Conservation (phyloP, 2,329 filamentous ascomycete species). For the Botrytis squamosa region DNA sequence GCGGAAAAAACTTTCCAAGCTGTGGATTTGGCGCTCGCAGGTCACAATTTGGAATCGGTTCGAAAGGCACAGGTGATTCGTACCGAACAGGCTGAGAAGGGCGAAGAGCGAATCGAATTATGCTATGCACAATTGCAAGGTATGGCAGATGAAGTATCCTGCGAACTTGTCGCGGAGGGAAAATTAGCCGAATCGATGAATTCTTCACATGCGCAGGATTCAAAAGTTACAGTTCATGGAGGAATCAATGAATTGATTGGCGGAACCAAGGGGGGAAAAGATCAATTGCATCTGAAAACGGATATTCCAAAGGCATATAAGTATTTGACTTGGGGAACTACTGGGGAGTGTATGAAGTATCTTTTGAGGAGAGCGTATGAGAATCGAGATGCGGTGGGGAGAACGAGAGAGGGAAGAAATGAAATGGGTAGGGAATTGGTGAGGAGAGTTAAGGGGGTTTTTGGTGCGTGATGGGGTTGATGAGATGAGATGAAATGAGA, state of each 20-base stretch:
- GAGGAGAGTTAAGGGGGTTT: slow-evolving; percentile 50
- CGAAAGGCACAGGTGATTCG: slow-evolving; percentile 53
- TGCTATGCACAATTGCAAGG: slow-evolving; percentile 82
- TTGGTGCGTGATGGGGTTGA: slow-evolving; percentile 36
- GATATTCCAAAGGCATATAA: slow-evolving; percentile 60
- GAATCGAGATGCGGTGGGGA: slow-evolving; percentile 67
- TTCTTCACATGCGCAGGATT: not conserved
- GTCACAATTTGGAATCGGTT: slow-evolving; percentile 78
- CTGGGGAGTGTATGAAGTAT: slow-evolving; percentile 78
- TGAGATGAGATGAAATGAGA: not conserved
- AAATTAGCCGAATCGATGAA: slow-evolving; percentile 33
- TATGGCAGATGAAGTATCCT: slow-evolving; percentile 92
- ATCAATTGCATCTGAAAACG: slow-evolving; percentile 37
- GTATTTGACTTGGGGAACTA: slow-evolving; percentile 69
- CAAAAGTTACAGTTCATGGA: not conserved
- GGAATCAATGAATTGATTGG: not conserved
- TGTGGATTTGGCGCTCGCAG: slow-evolving; percentile 70
- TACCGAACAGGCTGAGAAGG: slow-evolving; percentile 42
- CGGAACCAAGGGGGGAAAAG: slow-evolving; percentile 29
- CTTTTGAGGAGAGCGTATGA: slow-evolving; percentile 67
- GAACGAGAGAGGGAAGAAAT: slow-evolving; percentile 60
- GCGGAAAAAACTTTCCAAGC: slow-evolving; percentile 50
- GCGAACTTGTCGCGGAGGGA: slow-evolving; percentile 48
- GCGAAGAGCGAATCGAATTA: slow-evolving; percentile 45
- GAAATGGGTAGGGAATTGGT: slow-evolving; percentile 62